These are phyloP conservation scores for Stemphylium lycopersici DNA, from an alignment of 2,329 filamentous ascomycete genomes.

Conservation along the genomic window DNA sequence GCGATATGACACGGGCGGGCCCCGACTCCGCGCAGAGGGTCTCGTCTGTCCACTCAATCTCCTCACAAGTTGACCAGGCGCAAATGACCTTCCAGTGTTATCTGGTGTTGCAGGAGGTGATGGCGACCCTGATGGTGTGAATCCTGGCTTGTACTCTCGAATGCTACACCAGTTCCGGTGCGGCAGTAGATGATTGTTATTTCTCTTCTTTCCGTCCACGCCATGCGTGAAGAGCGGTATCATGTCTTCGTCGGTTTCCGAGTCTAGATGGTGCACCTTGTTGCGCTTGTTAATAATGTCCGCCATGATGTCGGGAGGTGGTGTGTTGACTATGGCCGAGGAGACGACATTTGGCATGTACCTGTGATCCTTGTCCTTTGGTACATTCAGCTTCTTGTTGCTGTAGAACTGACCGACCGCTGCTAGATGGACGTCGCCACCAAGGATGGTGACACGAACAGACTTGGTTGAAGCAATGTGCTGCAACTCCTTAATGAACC, in stretches of 20 bases:
- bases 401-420: constrained; percentile 95
- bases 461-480: constrained; percentile 93
- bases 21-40: constrained; percentile 35
- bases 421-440: constrained; percentile 91
- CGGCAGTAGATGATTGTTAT: constrained; percentile 87
- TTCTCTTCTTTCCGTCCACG: constrained; percentile 85
- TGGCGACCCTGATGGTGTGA: constrained; percentile 73
- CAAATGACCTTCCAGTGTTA: constrained; percentile 32
- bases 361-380: constrained; percentile 89
- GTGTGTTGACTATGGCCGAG: constrained; percentile 91
- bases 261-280: constrained; percentile 70
- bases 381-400: constrained; percentile 72
- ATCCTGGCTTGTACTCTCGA: constrained; percentile 77
- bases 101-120: constrained; percentile 39
- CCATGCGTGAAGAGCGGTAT: constrained; percentile 90
- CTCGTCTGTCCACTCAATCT: constrained; percentile 44
- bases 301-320: constrained; percentile 84
- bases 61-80: constrained; percentile 51
- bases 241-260: constrained; percentile 90
- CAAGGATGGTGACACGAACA: constrained; percentile 86
- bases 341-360: constrained; percentile 98
- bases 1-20: constrained; percentile 47
- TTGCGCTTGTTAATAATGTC: constrained; percentile 94
- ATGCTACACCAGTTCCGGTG: constrained; percentile 97
- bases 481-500: constrained; percentile 88